These are phyloP conservation scores for Gastroboletus turbinatus DNA, from an alignment of 1,284 basidiomycete species.

Conservation along the genomic window DNA sequence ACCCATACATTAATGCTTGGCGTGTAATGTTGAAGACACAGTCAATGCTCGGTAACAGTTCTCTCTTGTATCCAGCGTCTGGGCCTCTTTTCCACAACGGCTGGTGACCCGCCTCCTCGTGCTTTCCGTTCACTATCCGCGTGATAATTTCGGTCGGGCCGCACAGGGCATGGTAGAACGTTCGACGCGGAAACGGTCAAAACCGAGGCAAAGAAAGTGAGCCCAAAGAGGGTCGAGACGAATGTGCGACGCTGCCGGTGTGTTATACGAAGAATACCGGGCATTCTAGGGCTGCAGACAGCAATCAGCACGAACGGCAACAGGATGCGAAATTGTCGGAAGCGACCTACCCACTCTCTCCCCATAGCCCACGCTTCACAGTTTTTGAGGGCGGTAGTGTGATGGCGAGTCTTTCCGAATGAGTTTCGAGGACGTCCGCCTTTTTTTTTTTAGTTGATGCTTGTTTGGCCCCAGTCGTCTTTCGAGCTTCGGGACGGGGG, in stretches of 20 bases:
- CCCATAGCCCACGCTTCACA: conserved; percentile 26
- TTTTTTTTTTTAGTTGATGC: conserved; percentile 10
- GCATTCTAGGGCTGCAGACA: conserved; percentile 41
- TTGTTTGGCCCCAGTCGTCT: conserved; percentile 24
- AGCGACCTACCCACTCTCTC: conserved; percentile 19
- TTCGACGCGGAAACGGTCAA: conserved; percentile 79
- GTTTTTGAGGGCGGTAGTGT: neutral
- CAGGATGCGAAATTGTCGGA: neutral
- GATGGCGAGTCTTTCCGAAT: neutral
- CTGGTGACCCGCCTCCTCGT: conserved; percentile 34
- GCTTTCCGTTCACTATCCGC: conserved; percentile 40
- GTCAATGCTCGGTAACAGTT: conserved; percentile 24
- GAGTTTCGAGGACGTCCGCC: neutral
- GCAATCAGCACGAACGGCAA: neutral
- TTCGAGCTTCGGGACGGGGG: too few relatives aligned
- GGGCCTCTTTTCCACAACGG: conserved; percentile 61
- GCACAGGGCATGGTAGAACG: conserved; percentile 74
- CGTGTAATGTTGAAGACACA: neutral
- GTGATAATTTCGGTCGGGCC: conserved; percentile 51
- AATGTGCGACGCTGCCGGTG: conserved; percentile 63
- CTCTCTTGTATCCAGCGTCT: conserved; percentile 81
- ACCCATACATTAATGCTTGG: conserved; percentile 7
- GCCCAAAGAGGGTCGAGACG: conserved; percentile 73
- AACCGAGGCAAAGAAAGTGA: conserved; percentile 75
- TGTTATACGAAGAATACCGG: conserved; percentile 60